Percentiles rank a stretch among this genome's conserved stretches.
Conservation (phyloP, 768 basidiomycete genomes). For the Clitopilus hobsonii region DNA sequence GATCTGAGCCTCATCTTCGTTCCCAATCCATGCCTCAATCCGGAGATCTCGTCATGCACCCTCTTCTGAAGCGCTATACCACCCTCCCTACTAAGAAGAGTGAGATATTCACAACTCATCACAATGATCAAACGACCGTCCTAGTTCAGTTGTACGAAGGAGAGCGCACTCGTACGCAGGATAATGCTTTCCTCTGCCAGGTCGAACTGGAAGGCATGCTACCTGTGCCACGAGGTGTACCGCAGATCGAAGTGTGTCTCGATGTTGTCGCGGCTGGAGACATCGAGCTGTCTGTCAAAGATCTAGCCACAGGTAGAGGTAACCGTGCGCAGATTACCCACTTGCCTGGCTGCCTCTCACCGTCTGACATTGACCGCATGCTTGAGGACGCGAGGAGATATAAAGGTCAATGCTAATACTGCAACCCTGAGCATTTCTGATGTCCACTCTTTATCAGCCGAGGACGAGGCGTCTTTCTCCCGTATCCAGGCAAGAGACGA, state of each 20-base stretch:
- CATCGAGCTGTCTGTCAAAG: conserved; percentile 88
- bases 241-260: conserved; percentile 96
- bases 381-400: conserved; percentile 91
- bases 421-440: conserved; percentile 8
- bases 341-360: conserved; percentile 93
- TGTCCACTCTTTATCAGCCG: conserved; percentile 39
- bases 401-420: conserved; percentile 48
- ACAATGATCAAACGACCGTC: conserved; percentile 97
- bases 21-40: not conserved
- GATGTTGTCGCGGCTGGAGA: conserved; percentile 97
- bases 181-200: conserved; percentile 97
- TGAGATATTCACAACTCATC: conserved; percentile 98
- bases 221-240: conserved; percentile 95
- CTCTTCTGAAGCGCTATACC: conserved; percentile 97
- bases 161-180: conserved; percentile 96
- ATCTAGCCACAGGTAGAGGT: conserved; percentile 96
- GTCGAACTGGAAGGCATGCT: conserved; percentile 97
- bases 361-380: conserved; percentile 99
- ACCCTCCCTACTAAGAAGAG: conserved; percentile 98
- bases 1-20: not conserved
- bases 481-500: conserved; percentile 87
- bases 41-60: conserved; percentile 98
- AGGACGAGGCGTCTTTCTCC: conserved; percentile 81
- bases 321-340: conserved; percentile 92
- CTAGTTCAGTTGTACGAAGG: conserved; percentile 98